phyloP scores from a whole-genome alignment of 139 green algal species.

The Cymbomonas tetramitiformis region DNA sequence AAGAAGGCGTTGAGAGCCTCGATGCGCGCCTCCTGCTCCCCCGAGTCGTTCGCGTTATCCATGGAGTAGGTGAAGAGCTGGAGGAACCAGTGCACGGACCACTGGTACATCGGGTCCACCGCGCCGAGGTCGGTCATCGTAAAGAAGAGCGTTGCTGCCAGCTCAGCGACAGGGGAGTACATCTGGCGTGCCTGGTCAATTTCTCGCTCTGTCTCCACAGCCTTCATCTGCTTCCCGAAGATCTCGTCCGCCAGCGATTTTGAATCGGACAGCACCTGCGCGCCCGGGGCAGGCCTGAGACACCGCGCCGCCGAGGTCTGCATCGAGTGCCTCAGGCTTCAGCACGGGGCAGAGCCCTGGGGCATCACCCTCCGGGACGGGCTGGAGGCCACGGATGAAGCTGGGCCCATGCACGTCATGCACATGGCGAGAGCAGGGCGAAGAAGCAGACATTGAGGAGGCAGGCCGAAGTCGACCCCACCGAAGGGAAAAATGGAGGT shows the following conservation, averaged over 20 bases:
- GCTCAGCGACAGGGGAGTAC: slow-evolving; percentile 53
- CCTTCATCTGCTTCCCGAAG: slow-evolving; percentile 48
- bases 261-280: slow-evolving; percentile 41
- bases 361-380: too few relatives aligned
- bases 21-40: slow-evolving; percentile 35
- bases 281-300: too few relatives aligned
- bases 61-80: slow-evolving; percentile 35
- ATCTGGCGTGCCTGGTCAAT: slow-evolving; percentile 52
- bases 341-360: too few relatives aligned
- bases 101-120: slow-evolving; percentile 63
- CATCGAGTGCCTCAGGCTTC: too few relatives aligned
- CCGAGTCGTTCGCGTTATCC: slow-evolving; percentile 9
- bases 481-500: too few relatives aligned
- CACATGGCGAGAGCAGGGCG: too few relatives aligned
- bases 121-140: slow-evolving; percentile 41
- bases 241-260: slow-evolving; percentile 49
- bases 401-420: too few relatives aligned
- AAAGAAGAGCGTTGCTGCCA: slow-evolving; percentile 56
- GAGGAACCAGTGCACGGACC: slow-evolving; percentile 46
- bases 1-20: slow-evolving; percentile 56
- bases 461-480: too few relatives aligned
- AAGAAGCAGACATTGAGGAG: too few relatives aligned
- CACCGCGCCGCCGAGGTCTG: too few relatives aligned
- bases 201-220: slow-evolving; percentile 60
- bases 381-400: too few relatives aligned